These are phyloP conservation scores for Umbilicaria muhlenbergii DNA, from an alignment of 495 filamentous ascomycete genomes.

Conservation along the genomic window DNA sequence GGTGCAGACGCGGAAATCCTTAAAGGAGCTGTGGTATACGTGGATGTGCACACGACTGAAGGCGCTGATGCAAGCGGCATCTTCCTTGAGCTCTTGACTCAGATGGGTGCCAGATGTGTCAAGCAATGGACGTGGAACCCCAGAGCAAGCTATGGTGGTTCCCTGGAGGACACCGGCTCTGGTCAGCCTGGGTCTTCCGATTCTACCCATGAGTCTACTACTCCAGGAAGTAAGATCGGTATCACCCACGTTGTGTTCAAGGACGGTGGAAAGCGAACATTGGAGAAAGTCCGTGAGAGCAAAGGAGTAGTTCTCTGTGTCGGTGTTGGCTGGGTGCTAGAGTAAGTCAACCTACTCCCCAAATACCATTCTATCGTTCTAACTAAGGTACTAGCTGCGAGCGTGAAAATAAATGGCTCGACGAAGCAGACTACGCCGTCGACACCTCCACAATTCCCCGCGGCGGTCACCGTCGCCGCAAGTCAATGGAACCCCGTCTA, in stretches of 20 bases:
- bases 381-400: slow-evolving; percentile 43
- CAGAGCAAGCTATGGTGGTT: slow-evolving; percentile 19
- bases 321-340: slow-evolving; percentile 75
- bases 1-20: slow-evolving; percentile 36
- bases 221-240: slow-evolving; percentile 42
- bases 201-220: slow-evolving; percentile 7
- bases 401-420: slow-evolving; percentile 59
- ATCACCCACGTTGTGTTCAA: slow-evolving; percentile 96
- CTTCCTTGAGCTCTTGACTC: slow-evolving; percentile 64
- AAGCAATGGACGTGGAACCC: slow-evolving; percentile 81
- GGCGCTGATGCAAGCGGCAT: slow-evolving; percentile 73
- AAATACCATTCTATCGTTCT: slow-evolving; percentile 8
- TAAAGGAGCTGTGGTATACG: slow-evolving; percentile 66
- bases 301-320: slow-evolving; percentile 68
- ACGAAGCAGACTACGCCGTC: slow-evolving; percentile 52
- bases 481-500: slow-evolving; percentile 81
- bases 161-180: not conserved
- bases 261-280: slow-evolving; percentile 70
- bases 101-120: slow-evolving; percentile 76
- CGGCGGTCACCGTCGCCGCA: slow-evolving; percentile 61
- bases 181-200: slow-evolving; percentile 3
- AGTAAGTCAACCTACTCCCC: slow-evolving; percentile 36
- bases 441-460: slow-evolving; percentile 59
- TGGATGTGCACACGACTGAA: slow-evolving; percentile 85
- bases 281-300: slow-evolving; percentile 71